These are phyloP conservation scores for Prunus yedoensis DNA, from an alignment of 331 rosid genomes.

Conservation along the genomic window DNA sequence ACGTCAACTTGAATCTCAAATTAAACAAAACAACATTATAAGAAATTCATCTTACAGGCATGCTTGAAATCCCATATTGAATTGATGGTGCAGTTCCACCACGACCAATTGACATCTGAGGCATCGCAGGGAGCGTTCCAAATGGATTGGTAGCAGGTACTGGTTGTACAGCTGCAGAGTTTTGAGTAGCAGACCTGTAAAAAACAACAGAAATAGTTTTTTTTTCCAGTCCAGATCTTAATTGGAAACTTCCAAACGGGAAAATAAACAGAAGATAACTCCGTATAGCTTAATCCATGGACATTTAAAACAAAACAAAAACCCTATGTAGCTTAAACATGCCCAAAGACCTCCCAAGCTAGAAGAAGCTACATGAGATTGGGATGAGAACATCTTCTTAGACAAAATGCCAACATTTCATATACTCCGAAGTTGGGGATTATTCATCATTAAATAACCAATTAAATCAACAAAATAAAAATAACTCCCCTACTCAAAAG, in stretches of 20 bases:
- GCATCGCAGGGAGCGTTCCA: slow-evolving; percentile 96
- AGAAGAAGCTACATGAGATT: neutral
- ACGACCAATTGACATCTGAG: slow-evolving; percentile 86
- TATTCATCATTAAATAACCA: neutral
- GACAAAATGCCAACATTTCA: neutral
- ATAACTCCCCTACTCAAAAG: neutral
- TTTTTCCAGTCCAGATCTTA: no score
- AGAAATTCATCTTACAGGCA: slow-evolving; percentile 65
- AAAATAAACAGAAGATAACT: no score
- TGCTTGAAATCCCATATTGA: slow-evolving; percentile 97
- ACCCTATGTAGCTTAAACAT: no score
- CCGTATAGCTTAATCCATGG: no score
- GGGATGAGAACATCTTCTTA: neutral
- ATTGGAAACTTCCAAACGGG: no score
- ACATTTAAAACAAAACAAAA: no score
- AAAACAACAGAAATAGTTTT: no score
- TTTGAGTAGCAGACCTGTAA: no score
- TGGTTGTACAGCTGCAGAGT: slow-evolving; percentile 50
- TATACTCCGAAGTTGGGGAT: no score
- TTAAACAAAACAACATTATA: neutral
- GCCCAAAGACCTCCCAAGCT: no score
- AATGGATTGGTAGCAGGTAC: slow-evolving; percentile 74
- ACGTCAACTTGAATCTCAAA: neutral
- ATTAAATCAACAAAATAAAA: neutral
- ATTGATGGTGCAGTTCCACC: slow-evolving; percentile 82